Evolutionary conservation across 2,329 filamentous ascomycete species (phyloP).

Genomic region (Fusarium sp.): DNA sequence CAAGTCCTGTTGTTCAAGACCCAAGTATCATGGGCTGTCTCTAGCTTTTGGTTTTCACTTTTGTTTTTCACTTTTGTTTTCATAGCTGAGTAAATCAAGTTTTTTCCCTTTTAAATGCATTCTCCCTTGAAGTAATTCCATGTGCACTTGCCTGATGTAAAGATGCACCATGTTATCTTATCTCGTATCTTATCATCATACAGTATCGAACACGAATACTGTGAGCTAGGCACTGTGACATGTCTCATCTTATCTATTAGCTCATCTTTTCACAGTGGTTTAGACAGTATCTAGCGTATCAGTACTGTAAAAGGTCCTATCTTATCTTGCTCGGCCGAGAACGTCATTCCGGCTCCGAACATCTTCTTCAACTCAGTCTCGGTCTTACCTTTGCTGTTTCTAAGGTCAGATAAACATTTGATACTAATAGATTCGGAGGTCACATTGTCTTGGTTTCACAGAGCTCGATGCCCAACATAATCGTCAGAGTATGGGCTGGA

Average conservation of each 20-base stretch:
- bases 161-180: background rate
- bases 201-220: too few species aligned
- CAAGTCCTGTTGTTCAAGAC: background rate
- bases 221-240: background rate
- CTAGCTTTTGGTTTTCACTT: background rate
- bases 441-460: too few species aligned
- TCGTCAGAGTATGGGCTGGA: too few species aligned
- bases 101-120: background rate
- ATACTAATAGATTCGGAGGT: too few species aligned
- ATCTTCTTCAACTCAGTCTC: background rate
- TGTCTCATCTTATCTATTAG: background rate
- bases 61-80: background rate
- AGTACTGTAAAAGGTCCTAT: too few species aligned
- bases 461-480: too few species aligned
- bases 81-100: background rate
- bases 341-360: background rate
- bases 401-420: background rate
- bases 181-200: background rate
- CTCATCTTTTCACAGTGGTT: rapidly evolving
- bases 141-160: too few species aligned
- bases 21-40: background rate
- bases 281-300: too few species aligned
- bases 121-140: too few species aligned
- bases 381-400: background rate
- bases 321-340: background rate